Base-by-base conservation (phyloP, 345 rosid species). In the Acer campestre region DNA sequence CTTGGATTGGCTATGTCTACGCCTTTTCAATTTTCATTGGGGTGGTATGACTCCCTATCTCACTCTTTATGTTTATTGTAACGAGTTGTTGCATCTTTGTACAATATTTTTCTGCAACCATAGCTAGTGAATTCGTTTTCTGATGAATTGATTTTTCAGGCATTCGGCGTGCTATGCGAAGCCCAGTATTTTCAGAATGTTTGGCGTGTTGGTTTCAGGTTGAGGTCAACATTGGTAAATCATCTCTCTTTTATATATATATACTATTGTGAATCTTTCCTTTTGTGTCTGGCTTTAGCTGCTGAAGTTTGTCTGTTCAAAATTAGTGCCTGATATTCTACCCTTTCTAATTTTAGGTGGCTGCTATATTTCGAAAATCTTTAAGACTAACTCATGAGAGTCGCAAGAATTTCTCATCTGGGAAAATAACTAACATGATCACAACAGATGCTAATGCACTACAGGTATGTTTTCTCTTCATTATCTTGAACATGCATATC, bases 391-490 rank as follows among this genome's bases (percentile, higher is more conserved):
- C 93, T 77, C 95, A 94, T 61, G 99, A 91, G 80, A 83, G 87
- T 79, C 97, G 97, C 77, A 88, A 88, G 83, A 88, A 90, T 87
- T 94, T 94, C 69, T 87, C 88, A 29, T 88, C 97, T 67, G 99
- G 98, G 58, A 96, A 94, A 84, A 85, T 96, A 78, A 96, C 94
- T 61, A 96, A 96, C 74, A 90, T 96, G 93, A 96, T 96, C 82
- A 90, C 99, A 73, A 94, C 98, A 68, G 98, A 96, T 88, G 92
- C 97, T 67, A 92, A 84, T 84, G 83, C 98, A 40, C 94, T 94
- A 81, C 97, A 96, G 95, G 98, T 88, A 77, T 76, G 76, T 18
- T 66, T 70, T 68, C 56, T 42, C 10, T 42, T 42, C 46, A 9
- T 11, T 8, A 59, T 25, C 14, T 61, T 80, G 65, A 13, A 16